A percentile compares a stretch with the other conserved stretches of the same genome.
Evolutionary conservation across 495 filamentous ascomycete species (phyloP).

Genomic region (Neurospora discreta): DNA sequence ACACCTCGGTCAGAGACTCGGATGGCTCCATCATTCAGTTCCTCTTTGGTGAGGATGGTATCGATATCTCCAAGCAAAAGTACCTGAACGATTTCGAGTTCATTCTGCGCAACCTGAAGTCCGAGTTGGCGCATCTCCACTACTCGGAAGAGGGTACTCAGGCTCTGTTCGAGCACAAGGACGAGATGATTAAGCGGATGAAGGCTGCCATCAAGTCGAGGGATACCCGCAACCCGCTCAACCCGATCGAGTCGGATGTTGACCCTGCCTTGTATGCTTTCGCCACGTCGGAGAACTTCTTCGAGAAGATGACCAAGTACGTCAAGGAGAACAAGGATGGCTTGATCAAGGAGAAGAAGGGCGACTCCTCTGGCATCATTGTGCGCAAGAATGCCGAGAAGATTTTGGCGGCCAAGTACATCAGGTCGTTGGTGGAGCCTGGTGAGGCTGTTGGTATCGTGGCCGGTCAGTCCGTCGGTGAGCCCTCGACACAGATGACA

Average conservation of each 20-base stretch:
- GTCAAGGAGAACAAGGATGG: conserved; percentile 64
- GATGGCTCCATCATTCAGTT: conserved; percentile 93
- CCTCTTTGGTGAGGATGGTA: conserved; percentile 90
- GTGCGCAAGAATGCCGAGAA: conserved; percentile 68
- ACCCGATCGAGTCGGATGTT: conserved; percentile 64
- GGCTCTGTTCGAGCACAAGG: conserved; percentile 33
- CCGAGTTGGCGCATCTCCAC: conserved; percentile 37
- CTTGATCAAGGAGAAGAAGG: conserved; percentile 68
- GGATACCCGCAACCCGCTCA: conserved; percentile 53
- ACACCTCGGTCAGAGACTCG: conserved; percentile 84
- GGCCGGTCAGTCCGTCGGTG: conserved; percentile 90
- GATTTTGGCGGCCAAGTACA: conserved; percentile 80
- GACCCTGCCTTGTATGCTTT: conserved; percentile 68
- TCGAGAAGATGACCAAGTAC: conserved; percentile 49
- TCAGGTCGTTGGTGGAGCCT: conserved; percentile 86
- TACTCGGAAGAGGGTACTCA: conserved; percentile 26
- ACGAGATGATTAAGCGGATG: conserved; percentile 62
- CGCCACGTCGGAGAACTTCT: conserved; percentile 84
- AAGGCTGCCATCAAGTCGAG: conserved; percentile 63
- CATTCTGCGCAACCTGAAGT: conserved; percentile 61
- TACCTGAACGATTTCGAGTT: conserved; percentile 88
- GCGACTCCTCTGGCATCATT: conserved; percentile 23
- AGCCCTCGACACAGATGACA: conserved; percentile 99
- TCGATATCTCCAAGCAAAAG: conserved; percentile 90
- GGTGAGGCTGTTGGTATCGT: conserved; percentile 98